A percentile compares a stretch with the other conserved stretches of the same genome.
phyloP scores from a whole-genome alignment of 192 early-diverging fungal genomes.

The Umbelopsis isabellina region DNA sequence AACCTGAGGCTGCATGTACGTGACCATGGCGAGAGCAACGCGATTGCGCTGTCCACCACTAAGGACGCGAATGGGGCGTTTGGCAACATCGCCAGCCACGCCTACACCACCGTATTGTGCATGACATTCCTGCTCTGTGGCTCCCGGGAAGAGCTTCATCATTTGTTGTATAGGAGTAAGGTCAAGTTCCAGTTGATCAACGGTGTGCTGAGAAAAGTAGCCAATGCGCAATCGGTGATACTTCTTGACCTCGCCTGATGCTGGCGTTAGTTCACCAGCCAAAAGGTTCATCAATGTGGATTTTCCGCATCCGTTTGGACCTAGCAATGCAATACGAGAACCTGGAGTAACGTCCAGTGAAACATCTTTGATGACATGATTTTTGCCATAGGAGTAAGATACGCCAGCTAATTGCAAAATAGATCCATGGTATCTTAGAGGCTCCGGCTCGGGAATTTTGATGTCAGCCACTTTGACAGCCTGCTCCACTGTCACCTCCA shows the following conservation, averaged over 20 bases:
- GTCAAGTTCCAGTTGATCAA: slow-evolving; percentile 65
- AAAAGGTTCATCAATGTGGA: slow-evolving; percentile 83
- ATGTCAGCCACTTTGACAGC: slow-evolving; percentile 62
- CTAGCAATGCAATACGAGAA: slow-evolving; percentile 75
- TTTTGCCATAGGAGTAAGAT: slow-evolving; percentile 35
- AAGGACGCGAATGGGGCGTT: slow-evolving; percentile 62
- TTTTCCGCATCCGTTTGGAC: slow-evolving; percentile 83
- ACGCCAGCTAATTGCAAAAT: slow-evolving; percentile 69
- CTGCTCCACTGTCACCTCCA: slow-evolving; percentile 60
- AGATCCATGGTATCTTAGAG: slow-evolving; percentile 66
- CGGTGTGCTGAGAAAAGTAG: slow-evolving; percentile 85
- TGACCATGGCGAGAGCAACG: slow-evolving; percentile 74
- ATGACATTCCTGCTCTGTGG: slow-evolving; percentile 64
- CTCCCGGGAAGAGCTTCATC: slow-evolving; percentile 41
- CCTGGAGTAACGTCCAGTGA: slow-evolving; percentile 38
- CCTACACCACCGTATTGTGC: slow-evolving; percentile 82
- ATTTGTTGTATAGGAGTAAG: slow-evolving; percentile 58
- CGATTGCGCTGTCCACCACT: slow-evolving; percentile 85
- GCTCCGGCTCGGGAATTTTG: slow-evolving; percentile 69
- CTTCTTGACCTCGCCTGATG: slow-evolving; percentile 62
- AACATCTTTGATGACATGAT: slow-evolving; percentile 11
- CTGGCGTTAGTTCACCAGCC: slow-evolving; percentile 62
- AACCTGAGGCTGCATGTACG: slow-evolving; percentile 67
- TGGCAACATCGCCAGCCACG: slow-evolving; percentile 64
- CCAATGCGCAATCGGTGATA: slow-evolving; percentile 73